Evolutionary conservation across 768 basidiomycete species (phyloP).

Genomic region (Cystobasidiopsis lactophilus): DNA sequence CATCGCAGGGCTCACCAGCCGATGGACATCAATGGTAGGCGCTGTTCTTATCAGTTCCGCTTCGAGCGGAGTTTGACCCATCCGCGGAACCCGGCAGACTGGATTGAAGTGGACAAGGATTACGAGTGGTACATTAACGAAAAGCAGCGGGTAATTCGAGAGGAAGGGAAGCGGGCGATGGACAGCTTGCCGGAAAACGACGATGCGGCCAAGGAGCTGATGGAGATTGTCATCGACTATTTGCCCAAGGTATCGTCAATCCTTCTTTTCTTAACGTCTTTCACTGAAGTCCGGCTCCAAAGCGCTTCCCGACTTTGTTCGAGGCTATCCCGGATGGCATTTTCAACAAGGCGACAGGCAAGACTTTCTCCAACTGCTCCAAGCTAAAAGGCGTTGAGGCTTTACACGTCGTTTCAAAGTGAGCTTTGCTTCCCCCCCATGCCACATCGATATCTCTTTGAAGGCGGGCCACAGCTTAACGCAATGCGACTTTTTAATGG

Average conservation of each 20-base stretch:
- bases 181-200: constrained; percentile 34
- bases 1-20: constrained; percentile 27
- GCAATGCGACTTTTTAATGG: constrained; percentile 27
- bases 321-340: constrained; percentile 18
- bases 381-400: constrained; percentile 20
- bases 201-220: constrained; percentile 33
- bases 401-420: constrained; percentile 21
- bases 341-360: constrained; percentile 22
- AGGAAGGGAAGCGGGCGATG: constrained; percentile 28
- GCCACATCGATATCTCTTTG: too few species aligned
- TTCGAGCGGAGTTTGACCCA: neutral
- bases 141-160: constrained; percentile 23
- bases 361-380: constrained; percentile 11
- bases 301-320: constrained; percentile 38
- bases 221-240: constrained; percentile 38
- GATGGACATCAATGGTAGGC: constrained; percentile 22
- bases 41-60: too few species aligned
- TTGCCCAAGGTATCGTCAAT: constrained; percentile 25
- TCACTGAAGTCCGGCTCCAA: neutral
- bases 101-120: constrained; percentile 27
- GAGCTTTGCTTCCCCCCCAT: neutral
- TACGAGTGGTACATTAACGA: constrained; percentile 23
- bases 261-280: neutral
- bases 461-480: constrained; percentile 24
- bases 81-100: constrained; percentile 13